These are phyloP conservation scores for Dioscorea alata DNA, from an alignment of 106 monocot species.

Conservation along the genomic window DNA sequence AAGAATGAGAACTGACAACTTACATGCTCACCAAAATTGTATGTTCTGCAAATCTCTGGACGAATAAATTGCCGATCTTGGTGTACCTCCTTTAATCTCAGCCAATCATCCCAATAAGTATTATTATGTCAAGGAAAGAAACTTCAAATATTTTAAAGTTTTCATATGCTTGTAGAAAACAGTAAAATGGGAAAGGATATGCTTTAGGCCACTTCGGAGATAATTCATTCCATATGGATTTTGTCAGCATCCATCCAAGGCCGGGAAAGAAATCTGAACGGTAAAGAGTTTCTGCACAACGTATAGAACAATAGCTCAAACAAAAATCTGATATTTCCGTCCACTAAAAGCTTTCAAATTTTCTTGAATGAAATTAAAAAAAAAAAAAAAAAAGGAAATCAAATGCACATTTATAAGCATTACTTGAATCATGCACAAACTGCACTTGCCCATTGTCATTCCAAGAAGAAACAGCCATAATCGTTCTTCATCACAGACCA, in stretches of 20 bases:
- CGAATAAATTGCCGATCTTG: constrained; percentile 88
- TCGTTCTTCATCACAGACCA: constrained; percentile 43
- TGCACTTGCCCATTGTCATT: constrained; percentile 97
- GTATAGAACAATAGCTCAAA: constrained; percentile 3
- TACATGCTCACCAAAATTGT: constrained; percentile 99
- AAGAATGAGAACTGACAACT: constrained; percentile 1
- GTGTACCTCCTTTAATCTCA: constrained; percentile 89
- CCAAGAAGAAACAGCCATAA: constrained; percentile 99
- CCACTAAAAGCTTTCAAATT: background rate
- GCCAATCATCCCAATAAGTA: constrained; percentile 99
- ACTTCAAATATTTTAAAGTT: background rate
- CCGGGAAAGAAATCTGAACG: constrained; percentile 99
- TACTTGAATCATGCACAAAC: constrained; percentile 90
- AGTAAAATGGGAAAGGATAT: constrained; percentile 62
- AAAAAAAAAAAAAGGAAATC: background rate
- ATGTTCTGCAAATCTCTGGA: constrained; percentile 98
- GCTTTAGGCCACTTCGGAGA: constrained; percentile 99
- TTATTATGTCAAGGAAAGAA: constrained; percentile 66
- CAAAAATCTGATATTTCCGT: background rate
- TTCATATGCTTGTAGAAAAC: background rate
- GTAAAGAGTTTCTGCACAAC: constrained; percentile 68
- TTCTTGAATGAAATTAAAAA: background rate
- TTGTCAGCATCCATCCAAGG: constrained; percentile 99
- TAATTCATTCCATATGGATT: constrained; percentile 84
- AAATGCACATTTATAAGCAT: constrained; percentile 3